Base-by-base conservation (phyloP, 495 filamentous ascomycete genomes). In the Podospora pseudocomata region DNA sequence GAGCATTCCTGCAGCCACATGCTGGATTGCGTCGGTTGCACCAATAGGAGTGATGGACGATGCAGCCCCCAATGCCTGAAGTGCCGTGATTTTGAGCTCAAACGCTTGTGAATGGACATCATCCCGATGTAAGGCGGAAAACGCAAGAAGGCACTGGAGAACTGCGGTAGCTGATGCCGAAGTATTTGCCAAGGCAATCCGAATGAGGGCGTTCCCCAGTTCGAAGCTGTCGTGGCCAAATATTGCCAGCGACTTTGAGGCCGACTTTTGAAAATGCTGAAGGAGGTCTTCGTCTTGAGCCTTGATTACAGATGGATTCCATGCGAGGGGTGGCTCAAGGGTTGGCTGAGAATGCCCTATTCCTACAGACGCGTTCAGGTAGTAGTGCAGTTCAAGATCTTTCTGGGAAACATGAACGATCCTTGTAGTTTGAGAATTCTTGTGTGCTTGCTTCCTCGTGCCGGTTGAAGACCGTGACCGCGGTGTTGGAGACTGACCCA, bases 1-100 rank as follows among this genome's bases (percentile, higher is more conserved):
- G 13, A 80, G 59, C 79, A 80, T 79, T 6, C 71, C 72, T 7
- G 79, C 65, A 28, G 79, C 79, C 63, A 79, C 71, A 68, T 80
- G 79, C 58, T 79, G 77, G 18, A 73, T 71, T 9, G 75, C 75
- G 59, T 78, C 76, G 7, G 19, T 60, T 18, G 68, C 66, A 62
- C 32, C 63, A 18, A 73, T 55, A 26, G 30, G 20, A 13, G 39
- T 18, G 39, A 27, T 67, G 5, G 62, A 66, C 32, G 65, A 63
- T 13, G 70, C 67, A 23, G 75, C 72, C 16, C 65, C 49, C 63
- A 79, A 60, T 6, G 67, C 68, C 16, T 69, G 66, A 28, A 79
- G 55, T 27, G 74, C 75, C 11, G 72, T 74, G 28, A 75, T 74
- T 60, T 79, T 79, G 56, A 75, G 73, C 64, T 76, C 65, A n/a